phyloP scores from a whole-genome alignment of 306 rosid species.

The Crotalaria pallida region DNA sequence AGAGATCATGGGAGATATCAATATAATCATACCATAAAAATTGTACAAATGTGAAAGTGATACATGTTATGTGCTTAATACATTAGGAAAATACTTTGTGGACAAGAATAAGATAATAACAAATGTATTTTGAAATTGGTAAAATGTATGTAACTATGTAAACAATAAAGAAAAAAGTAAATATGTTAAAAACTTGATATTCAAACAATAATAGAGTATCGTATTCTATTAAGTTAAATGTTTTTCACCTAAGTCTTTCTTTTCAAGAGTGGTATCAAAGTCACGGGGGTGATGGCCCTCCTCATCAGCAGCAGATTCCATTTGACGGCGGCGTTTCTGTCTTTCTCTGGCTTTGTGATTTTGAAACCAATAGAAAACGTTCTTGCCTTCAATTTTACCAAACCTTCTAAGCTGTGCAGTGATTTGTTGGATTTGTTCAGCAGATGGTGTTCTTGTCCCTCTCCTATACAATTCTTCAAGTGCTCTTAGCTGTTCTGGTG shows the following conservation, averaged over 20 bases:
- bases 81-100: too few relatives aligned
- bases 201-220: too few relatives aligned
- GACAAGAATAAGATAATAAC: too few relatives aligned
- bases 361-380: conserved; percentile 96
- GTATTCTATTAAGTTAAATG: not conserved
- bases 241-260: conserved; percentile 48
- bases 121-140: too few relatives aligned
- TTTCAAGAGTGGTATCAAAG: conserved; percentile 26
- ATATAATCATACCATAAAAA: too few relatives aligned
- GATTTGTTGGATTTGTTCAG: conserved; percentile 89
- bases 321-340: conserved; percentile 96
- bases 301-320: conserved; percentile 61
- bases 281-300: conserved; percentile 22
- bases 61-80: too few relatives aligned
- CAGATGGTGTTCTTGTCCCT: conserved; percentile 91
- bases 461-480: conserved; percentile 72
- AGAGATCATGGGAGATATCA: too few relatives aligned
- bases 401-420: conserved; percentile 75
- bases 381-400: conserved; percentile 94
- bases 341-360: conserved; percentile 95
- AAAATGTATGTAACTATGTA: too few relatives aligned
- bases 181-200: too few relatives aligned
- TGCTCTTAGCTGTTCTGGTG: conserved; percentile 81
- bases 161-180: too few relatives aligned
- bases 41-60: too few relatives aligned